Evolutionary conservation across 2,329 filamentous ascomycete genomes (phyloP).

Genomic region (Sarocladium strictum): DNA sequence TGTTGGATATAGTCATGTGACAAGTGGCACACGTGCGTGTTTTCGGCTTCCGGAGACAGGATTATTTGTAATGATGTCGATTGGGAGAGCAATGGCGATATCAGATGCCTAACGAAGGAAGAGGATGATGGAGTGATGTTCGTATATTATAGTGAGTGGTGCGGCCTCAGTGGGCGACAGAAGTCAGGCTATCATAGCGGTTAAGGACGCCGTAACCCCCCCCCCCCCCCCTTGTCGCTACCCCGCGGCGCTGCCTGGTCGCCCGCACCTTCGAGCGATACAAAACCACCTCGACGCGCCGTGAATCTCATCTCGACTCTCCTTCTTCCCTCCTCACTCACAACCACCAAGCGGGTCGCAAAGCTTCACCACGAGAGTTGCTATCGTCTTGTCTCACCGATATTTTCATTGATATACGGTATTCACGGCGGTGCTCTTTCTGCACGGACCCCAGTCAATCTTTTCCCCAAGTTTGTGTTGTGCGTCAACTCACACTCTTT

Average conservation of each 20-base stretch:
- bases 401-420: background rate
- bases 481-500: conserved; percentile 30
- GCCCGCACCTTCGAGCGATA: conserved; percentile 5
- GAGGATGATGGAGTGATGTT: background rate
- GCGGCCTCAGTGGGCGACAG: too few species aligned
- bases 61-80: background rate
- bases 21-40: too few species aligned
- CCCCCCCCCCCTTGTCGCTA: too few species aligned
- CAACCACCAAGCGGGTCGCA: conserved; percentile 52
- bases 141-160: too few species aligned
- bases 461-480: conserved; percentile 25
- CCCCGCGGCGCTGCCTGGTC: conserved; percentile 2
- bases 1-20: too few species aligned
- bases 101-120: background rate
- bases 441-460: conserved; percentile 50
- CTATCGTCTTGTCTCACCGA: conserved; percentile 43
- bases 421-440: conserved; percentile 38
- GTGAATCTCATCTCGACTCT: conserved; percentile 22
- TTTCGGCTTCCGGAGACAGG: too few species aligned
- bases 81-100: background rate
- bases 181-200: background rate
- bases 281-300: conserved; percentile 13
- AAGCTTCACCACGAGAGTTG: conserved; percentile 40
- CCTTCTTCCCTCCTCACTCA: conserved; percentile 46
- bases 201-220: background rate